Conservation (phyloP, 208 protist species). For the Histomonas meleagridis region DNA sequence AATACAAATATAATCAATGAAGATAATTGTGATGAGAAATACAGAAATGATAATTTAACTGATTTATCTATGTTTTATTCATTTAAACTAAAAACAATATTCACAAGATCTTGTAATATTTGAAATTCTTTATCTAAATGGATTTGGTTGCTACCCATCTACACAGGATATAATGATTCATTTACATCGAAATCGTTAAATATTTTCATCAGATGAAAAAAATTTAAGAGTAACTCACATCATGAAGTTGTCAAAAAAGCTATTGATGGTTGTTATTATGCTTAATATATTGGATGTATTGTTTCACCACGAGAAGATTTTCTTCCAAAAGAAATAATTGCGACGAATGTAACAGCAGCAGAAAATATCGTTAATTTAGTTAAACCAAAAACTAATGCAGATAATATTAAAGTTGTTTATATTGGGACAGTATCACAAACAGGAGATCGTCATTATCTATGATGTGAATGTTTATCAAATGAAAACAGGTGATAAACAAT, state of each 20-base stretch:
- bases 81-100: too few species aligned
- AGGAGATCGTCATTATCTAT: not conserved
- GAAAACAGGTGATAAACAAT: too few species aligned
- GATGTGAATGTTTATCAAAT: too few species aligned
- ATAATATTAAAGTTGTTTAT: not conserved
- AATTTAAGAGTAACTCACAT: not conserved
- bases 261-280: not conserved
- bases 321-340: not conserved
- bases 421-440: conserved; percentile 21
- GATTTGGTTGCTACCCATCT: too few species aligned
- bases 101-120: too few species aligned
- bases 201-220: not conserved
- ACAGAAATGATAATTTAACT: too few species aligned
- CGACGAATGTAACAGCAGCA: not conserved
- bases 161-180: too few species aligned
- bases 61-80: too few species aligned
- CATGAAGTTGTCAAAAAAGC: not conserved
- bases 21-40: too few species aligned
- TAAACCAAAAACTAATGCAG: not conserved
- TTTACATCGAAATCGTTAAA: too few species aligned
- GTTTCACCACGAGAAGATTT: not conserved
- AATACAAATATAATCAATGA: too few species aligned
- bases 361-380: not conserved
- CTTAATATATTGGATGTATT: not conserved
- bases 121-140: too few species aligned